phyloP scores from a whole-genome alignment of 2,329 filamentous ascomycete genomes.

The Aspergillus ochraceoroseus region DNA sequence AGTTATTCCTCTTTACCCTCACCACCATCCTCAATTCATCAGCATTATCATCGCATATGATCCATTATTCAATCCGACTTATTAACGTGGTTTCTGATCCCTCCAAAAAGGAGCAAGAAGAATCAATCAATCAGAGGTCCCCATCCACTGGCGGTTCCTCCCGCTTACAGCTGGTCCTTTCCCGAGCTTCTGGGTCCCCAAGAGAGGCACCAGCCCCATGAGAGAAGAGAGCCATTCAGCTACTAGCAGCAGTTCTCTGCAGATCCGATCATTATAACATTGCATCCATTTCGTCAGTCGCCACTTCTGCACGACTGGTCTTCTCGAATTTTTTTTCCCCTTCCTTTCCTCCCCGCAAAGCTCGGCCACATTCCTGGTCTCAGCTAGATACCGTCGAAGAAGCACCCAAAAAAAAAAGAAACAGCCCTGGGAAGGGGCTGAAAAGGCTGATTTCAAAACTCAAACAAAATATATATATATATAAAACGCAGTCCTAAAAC shows the following conservation, averaged over 20 bases:
- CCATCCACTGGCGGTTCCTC: slow-evolving; percentile 1
- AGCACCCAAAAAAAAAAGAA: slow-evolving; percentile 1
- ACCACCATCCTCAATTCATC: slow-evolving; percentile 1
- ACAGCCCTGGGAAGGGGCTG: slow-evolving; percentile 1
- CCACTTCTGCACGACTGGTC: not conserved
- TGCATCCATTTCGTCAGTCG: not conserved
- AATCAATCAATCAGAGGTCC: not conserved
- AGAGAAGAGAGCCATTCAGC: slow-evolving; percentile 9
- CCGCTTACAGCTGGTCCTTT: slow-evolving; percentile 6
- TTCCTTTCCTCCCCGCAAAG: slow-evolving; percentile 5
- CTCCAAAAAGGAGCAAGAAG: slow-evolving; percentile 1
- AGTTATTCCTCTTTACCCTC: not conserved
- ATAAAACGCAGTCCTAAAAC: slow-evolving; percentile 8
- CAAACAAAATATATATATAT: slow-evolving; percentile 7
- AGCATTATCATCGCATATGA: not conserved
- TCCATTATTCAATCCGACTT: not conserved
- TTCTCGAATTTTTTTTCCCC: not conserved
- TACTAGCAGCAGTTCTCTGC: slow-evolving; percentile 10
- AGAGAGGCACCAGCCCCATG: slow-evolving; percentile 6
- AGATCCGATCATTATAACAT: slow-evolving; percentile 11
- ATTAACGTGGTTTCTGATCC: not conserved
- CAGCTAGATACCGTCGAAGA: slow-evolving; percentile 1
- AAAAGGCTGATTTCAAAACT: slow-evolving; percentile 3
- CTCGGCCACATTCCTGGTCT: slow-evolving; percentile 3
- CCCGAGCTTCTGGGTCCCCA: slow-evolving; percentile 3